Percentiles rank a stretch among this genome's conserved stretches.
These are phyloP conservation scores for Aspergillus glaucus DNA, from an alignment of 2,329 filamentous ascomycete species.

Conservation along the genomic window DNA sequence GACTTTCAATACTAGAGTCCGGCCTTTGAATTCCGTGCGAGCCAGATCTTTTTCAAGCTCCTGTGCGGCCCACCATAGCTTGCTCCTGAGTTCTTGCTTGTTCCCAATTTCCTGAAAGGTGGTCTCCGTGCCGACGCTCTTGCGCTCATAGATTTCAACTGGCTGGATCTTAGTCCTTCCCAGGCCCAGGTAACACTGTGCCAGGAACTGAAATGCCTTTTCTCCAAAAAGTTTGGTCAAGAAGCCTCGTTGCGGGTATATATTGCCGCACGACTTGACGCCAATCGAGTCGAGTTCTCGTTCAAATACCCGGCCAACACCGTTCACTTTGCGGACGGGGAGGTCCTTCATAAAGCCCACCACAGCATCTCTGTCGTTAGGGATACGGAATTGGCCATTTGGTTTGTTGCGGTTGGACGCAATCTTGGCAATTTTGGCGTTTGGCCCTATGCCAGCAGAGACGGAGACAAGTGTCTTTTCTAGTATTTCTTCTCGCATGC, in stretches of 20 bases:
- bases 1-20: constrained; percentile 86
- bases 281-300: constrained; percentile 83
- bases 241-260: constrained; percentile 68
- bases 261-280: constrained; percentile 80
- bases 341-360: constrained; percentile 80
- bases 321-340: constrained; percentile 85
- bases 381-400: constrained; percentile 78
- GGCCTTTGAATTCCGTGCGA: constrained; percentile 74
- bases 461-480: constrained; percentile 77
- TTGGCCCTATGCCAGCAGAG: constrained; percentile 89
- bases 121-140: constrained; percentile 88
- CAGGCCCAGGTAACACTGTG: constrained; percentile 77
- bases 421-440: constrained; percentile 90
- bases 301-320: constrained; percentile 89
- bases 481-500: constrained; percentile 71
- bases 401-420: constrained; percentile 95
- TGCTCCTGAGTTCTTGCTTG: constrained; percentile 62
- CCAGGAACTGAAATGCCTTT: constrained; percentile 81
- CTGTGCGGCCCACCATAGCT: constrained; percentile 72
- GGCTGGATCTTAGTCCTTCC: constrained; percentile 81
- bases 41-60: constrained; percentile 81
- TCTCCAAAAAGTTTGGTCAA: constrained; percentile 78
- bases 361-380: constrained; percentile 65
- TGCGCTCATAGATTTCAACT: constrained; percentile 81
- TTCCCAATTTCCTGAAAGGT: constrained; percentile 79